These are phyloP conservation scores for Hypoxylon sp. DNA, from an alignment of 2,329 filamentous ascomycete species.

Conservation along the genomic window DNA sequence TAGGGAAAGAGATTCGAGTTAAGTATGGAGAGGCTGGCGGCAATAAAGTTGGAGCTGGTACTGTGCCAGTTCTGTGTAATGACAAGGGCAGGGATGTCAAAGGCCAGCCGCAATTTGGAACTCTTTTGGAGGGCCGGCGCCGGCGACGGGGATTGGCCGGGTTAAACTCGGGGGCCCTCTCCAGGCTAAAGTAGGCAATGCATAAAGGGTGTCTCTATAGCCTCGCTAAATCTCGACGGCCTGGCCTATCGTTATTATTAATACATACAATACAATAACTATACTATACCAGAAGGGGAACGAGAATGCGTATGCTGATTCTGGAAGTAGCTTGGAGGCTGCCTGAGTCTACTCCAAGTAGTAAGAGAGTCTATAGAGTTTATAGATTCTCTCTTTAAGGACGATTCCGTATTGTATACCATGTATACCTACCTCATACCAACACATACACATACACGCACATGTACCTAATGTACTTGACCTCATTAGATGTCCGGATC, in stretches of 20 bases:
- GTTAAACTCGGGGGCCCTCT: constrained; percentile 56
- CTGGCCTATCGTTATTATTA: constrained; percentile 41
- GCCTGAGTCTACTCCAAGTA: background rate
- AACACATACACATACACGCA: background rate
- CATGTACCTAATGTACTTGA: background rate
- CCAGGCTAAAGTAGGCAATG: constrained; percentile 58
- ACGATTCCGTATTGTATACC: constrained; percentile 7
- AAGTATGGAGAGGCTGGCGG: constrained; percentile 32
- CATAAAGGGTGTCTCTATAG: constrained; percentile 48
- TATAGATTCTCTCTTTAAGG: constrained; percentile 1
- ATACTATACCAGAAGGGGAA: background rate
- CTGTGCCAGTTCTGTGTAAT: constrained; percentile 8
- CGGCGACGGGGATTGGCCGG: constrained; percentile 53
- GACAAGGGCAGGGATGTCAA: constrained; percentile 2
- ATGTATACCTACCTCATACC: background rate
- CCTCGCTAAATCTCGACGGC: constrained; percentile 48
- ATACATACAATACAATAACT: too few species aligned
- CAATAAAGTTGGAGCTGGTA: constrained; percentile 36
- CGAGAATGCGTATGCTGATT: constrained; percentile 8
- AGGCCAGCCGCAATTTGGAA: constrained; percentile 39
- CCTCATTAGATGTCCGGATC: constrained; percentile 26
- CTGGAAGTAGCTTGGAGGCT: constrained; percentile 11
- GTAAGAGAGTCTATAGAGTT: background rate
- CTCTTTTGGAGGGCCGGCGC: constrained; percentile 35
- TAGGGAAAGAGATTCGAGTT: constrained; percentile 44